Evolutionary conservation across 208 protist species (phyloP).

Genomic region (Novymonas esmeraldas): DNA sequence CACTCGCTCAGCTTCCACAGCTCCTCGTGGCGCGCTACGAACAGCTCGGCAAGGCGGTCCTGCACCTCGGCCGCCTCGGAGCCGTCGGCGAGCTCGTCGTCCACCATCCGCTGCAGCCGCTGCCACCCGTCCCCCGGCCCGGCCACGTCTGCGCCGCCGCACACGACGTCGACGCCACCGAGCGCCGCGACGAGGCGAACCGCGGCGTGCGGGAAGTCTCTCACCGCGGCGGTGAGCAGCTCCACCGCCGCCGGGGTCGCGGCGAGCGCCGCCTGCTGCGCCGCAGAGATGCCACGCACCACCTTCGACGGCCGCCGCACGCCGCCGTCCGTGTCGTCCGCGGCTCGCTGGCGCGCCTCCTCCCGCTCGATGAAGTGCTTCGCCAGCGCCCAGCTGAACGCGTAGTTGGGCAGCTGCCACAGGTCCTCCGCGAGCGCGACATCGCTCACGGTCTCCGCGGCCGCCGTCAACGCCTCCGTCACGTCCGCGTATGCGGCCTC

Average conservation of each 20-base stretch:
- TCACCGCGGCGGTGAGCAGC: constrained; percentile 56
- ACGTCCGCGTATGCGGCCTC: constrained; percentile 1
- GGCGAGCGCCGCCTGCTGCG: constrained; percentile 33
- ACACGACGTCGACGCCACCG: constrained; percentile 36
- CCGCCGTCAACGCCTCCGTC: constrained; percentile 8
- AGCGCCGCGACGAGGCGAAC: constrained; percentile 57
- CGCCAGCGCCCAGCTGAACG: constrained; percentile 82
- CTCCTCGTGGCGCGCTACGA: constrained; percentile 69
- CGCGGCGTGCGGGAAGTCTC: constrained; percentile 60
- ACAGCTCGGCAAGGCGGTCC: constrained; percentile 44
- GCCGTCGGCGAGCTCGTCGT: not conserved
- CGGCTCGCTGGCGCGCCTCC: constrained; percentile 13
- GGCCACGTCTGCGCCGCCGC: constrained; percentile 19
- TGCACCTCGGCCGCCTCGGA: constrained; percentile 12
- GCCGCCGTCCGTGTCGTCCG: not conserved
- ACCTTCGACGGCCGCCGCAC: constrained; percentile 48
- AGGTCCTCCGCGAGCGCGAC: constrained; percentile 30
- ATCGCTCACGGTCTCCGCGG: not conserved
- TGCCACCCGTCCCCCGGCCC: constrained; percentile 6
- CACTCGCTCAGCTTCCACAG: constrained; percentile 75
- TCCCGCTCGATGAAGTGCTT: constrained; percentile 75
- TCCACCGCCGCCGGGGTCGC: constrained; percentile 41
- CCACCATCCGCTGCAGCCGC: not conserved
- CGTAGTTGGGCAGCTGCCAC: constrained; percentile 63
- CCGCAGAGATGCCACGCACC: constrained; percentile 47